Percentiles rank a stretch among this genome's conserved stretches.
phyloP scores from a whole-genome alignment of 2,329 filamentous ascomycete species.

The Periconia macrospinosa region DNA sequence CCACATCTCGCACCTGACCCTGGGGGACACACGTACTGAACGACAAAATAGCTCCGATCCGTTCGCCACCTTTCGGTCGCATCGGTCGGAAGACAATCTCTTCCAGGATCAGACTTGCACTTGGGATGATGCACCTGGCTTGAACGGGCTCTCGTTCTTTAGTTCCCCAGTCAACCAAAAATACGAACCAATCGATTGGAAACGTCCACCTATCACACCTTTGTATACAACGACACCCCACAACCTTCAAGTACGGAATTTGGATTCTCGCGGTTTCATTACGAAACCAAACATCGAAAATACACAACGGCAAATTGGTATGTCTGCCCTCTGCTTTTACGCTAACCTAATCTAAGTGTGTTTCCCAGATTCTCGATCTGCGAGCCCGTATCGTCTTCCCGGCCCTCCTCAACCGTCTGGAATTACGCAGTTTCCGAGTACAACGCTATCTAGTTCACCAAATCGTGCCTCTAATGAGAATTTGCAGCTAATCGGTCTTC shows the following conservation, averaged over 20 bases:
- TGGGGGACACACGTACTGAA: constrained; percentile 25
- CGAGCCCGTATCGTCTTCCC: constrained; percentile 8
- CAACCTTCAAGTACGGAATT: constrained; percentile 11
- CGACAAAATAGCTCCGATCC: constrained; percentile 28
- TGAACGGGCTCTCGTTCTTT: constrained; percentile 42
- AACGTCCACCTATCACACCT: neutral
- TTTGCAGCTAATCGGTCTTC: constrained; percentile 18
- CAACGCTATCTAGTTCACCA: constrained; percentile 18
- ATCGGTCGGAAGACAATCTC: constrained; percentile 11
- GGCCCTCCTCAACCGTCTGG: constrained; percentile 9
- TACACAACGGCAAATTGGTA: constrained; percentile 5
- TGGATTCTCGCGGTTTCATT: constrained; percentile 17
- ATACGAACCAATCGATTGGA: constrained; percentile 16
- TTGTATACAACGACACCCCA: constrained; percentile 1
- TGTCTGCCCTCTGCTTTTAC: constrained; percentile 1
- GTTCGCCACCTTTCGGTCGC: constrained; percentile 29
- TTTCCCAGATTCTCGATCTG: constrained; percentile 2
- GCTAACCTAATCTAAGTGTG: neutral
- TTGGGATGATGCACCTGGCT: constrained; percentile 27
- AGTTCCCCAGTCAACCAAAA: constrained; percentile 27
- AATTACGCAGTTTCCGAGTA: constrained; percentile 15
- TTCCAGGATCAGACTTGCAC: constrained; percentile 2
- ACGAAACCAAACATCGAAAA: constrained; percentile 8
- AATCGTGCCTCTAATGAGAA: constrained; percentile 10
- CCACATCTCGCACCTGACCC: constrained; percentile 13